Conservation (phyloP, 192 early-diverging fungal species). For the Coemansia sp. region DNA sequence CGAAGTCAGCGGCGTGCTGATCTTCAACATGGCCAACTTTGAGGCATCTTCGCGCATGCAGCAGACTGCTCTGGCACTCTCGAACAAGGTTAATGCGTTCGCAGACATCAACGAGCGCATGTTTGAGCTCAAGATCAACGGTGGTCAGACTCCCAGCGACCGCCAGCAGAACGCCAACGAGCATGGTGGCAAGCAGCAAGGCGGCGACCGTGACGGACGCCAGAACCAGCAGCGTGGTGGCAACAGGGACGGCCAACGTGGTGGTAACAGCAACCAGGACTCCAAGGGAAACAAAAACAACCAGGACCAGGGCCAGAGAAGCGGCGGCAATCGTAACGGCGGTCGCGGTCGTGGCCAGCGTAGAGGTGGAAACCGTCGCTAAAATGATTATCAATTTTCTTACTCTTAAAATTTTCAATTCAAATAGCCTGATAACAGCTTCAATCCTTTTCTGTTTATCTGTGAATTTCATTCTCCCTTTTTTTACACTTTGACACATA, state of each 20-base stretch:
- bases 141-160: conserved; percentile 41
- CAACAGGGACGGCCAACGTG: conserved; percentile 30
- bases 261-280: conserved; percentile 11
- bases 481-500: background rate
- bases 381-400: background rate
- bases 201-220: conserved; percentile 41
- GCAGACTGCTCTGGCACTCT: conserved; percentile 78
- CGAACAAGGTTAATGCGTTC: conserved; percentile 82
- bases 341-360: conserved; percentile 24
- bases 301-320: conserved; percentile 20
- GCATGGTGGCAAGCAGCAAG: conserved; percentile 23
- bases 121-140: conserved; percentile 69
- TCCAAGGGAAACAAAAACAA: background rate
- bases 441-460: background rate
- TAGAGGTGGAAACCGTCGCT: conserved; percentile 13
- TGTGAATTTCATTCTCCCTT: background rate
- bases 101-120: conserved; percentile 91
- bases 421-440: too few relatives aligned
- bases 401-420: background rate
- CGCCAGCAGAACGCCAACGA: conserved; percentile 37
- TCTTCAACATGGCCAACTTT: conserved; percentile 75
- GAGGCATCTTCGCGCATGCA: conserved; percentile 71
- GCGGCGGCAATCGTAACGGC: conserved; percentile 11
- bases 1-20: conserved; percentile 74
- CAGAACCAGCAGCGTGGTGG: conserved; percentile 40